A percentile compares a stretch with the other conserved stretches of the same genome.
These are phyloP conservation scores for Clarireedia homoeocarpa DNA, from an alignment of 2,329 filamentous ascomycete genomes.

Conservation along the genomic window DNA sequence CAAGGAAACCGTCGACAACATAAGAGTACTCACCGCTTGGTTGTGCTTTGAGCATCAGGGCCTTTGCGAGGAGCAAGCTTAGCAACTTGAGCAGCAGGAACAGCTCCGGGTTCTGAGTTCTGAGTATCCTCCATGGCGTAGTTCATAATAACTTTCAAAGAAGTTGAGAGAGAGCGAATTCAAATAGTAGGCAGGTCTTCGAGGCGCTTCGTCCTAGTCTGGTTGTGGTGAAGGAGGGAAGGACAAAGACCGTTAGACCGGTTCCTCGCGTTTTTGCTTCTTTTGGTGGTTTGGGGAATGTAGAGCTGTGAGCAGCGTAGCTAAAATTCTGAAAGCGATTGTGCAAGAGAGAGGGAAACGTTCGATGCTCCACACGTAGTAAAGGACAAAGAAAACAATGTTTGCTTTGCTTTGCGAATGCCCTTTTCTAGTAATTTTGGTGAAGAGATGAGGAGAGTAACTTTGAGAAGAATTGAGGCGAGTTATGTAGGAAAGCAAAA, in stretches of 20 bases:
- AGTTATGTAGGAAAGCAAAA: not conserved
- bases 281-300: slow-evolving; percentile 3
- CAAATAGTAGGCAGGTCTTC: not conserved
- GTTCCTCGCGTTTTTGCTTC: not conserved
- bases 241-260: slow-evolving; percentile 16
- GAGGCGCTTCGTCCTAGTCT: not conserved
- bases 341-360: slow-evolving; percentile 6
- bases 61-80: slow-evolving; percentile 53
- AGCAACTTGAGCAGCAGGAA: slow-evolving; percentile 43
- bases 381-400: not conserved
- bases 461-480: not conserved
- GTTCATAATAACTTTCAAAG: slow-evolving; percentile 29
- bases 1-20: not conserved
- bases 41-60: slow-evolving; percentile 64
- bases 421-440: not conserved
- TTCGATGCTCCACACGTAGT: slow-evolving; percentile 1
- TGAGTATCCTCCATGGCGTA: slow-evolving; percentile 51
- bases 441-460: not conserved
- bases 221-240: slow-evolving; percentile 5
- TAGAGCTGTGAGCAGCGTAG: not conserved
- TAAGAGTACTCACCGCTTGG: slow-evolving; percentile 55
- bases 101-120: slow-evolving; percentile 55
- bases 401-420: not conserved
- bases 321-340: slow-evolving; percentile 17
- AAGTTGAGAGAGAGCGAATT: slow-evolving; percentile 2